Percentiles rank a stretch among this genome's conserved stretches.
phyloP scores from a whole-genome alignment of 164 flowering plant species.

The Liriodendron chinense region DNA sequence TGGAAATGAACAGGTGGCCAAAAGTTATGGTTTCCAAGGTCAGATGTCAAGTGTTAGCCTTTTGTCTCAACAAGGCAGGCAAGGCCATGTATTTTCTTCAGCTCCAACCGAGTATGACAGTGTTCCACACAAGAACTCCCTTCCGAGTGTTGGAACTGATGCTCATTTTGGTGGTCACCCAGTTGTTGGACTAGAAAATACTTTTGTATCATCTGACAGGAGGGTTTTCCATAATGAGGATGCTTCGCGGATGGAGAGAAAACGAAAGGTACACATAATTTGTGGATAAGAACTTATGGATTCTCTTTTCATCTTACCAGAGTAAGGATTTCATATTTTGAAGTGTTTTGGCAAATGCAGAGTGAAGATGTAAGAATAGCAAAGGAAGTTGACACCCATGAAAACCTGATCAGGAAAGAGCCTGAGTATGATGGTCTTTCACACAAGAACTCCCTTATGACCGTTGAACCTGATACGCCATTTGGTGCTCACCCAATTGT shows the following conservation, averaged over 20 bases:
- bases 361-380: slow-evolving; percentile 80
- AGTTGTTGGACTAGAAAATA: slow-evolving; percentile 40
- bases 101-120: slow-evolving; percentile 50
- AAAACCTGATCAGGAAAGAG: slow-evolving; percentile 80
- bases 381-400: slow-evolving; percentile 85
- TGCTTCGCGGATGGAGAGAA: slow-evolving; percentile 55
- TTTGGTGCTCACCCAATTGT: slow-evolving; percentile 45
- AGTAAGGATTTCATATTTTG: slow-evolving; percentile 1
- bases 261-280: slow-evolving; percentile 62
- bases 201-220: slow-evolving; percentile 48
- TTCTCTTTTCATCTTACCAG: neutral
- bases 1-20: slow-evolving; percentile 47
- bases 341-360: slow-evolving; percentile 29
- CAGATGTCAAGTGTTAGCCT: slow-evolving; percentile 41
- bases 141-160: slow-evolving; percentile 35
- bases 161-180: slow-evolving; percentile 50
- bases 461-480: slow-evolving; percentile 38
- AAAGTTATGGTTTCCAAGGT: slow-evolving; percentile 46
- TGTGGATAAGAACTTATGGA: neutral
- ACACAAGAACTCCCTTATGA: slow-evolving; percentile 36
- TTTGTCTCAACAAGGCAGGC: slow-evolving; percentile 58
- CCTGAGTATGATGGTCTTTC: slow-evolving; percentile 49
- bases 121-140: slow-evolving; percentile 38
- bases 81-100: slow-evolving; percentile 35
- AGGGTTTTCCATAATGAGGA: slow-evolving; percentile 48